Conservation (phyloP, 345 rosid genomes). For the Eucalyptus victrix region DNA sequence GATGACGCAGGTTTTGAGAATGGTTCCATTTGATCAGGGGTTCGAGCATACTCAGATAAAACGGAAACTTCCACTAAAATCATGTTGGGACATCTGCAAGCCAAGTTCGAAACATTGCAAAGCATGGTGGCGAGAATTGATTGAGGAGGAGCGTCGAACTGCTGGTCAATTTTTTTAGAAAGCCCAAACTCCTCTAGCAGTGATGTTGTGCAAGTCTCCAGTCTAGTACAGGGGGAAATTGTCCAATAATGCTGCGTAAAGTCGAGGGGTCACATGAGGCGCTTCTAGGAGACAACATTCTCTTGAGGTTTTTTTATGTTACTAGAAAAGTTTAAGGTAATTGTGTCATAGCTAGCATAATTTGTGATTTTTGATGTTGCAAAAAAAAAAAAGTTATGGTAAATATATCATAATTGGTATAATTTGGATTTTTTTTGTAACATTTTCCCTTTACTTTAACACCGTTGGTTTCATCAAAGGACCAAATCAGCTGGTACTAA, state of each 20-base stretch:
- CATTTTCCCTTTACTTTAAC: not conserved
- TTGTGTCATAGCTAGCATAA: too few species aligned
- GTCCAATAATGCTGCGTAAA: not conserved
- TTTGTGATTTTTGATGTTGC: too few species aligned
- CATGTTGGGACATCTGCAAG: not conserved
- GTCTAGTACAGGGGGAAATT: not conserved
- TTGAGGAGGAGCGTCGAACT: not conserved
- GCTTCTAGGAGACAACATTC: not conserved
- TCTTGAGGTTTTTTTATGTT: not conserved
- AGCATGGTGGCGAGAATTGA: not conserved
- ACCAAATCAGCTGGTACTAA: not conserved
- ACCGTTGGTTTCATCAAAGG: not conserved
- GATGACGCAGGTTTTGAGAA: not conserved
- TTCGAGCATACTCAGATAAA: not conserved
- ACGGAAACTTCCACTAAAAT: not conserved
- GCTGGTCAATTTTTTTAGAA: not conserved
- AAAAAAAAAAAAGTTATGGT: too few species aligned
- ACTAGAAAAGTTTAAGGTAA: too few species aligned
- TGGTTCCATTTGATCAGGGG: not conserved
- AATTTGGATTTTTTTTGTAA: not conserved
- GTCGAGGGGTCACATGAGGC: not conserved
- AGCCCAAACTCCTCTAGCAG: not conserved
- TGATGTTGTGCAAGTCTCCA: not conserved
- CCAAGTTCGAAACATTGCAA: not conserved
- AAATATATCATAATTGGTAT: too few species aligned